phyloP scores from a whole-genome alignment of 2,329 filamentous ascomycete species.

The Lachnellula cervina region DNA sequence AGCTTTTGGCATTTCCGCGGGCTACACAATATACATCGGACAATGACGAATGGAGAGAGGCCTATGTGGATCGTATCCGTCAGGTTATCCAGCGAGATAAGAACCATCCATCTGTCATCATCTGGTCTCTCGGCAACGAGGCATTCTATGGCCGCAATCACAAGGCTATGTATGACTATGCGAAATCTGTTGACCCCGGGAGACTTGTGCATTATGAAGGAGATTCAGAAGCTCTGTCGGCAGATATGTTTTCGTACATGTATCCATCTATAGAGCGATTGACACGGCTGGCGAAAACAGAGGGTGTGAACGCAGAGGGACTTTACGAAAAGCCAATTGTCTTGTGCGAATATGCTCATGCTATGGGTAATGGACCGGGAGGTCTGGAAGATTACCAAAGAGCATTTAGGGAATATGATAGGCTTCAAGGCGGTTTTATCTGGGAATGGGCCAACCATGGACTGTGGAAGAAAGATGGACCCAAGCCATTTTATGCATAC shows the following conservation, averaged over 20 bases:
- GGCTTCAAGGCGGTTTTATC: conserved; percentile 40
- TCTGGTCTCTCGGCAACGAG: conserved; percentile 72
- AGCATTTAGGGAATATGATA: conserved; percentile 41
- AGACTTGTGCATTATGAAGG: conserved; percentile 54
- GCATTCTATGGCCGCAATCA: conserved; percentile 68
- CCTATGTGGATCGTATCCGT: conserved; percentile 62
- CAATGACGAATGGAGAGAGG: conserved; percentile 55
- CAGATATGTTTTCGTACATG: conserved; percentile 54
- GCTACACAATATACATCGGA: conserved; percentile 51
- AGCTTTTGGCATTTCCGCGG: conserved; percentile 49
- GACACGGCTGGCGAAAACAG: conserved; percentile 25
- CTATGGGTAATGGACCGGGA: conserved; percentile 73
- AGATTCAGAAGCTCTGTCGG: conserved; percentile 44
- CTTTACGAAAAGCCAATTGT: conserved; percentile 40
- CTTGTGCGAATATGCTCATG: conserved; percentile 54
- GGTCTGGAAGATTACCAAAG: conserved; percentile 64
- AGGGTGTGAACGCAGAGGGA: too few relatives aligned
- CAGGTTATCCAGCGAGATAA: conserved; percentile 66
- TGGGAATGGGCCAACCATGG: conserved; percentile 65
- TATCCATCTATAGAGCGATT: conserved; percentile 45
- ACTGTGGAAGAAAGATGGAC: conserved; percentile 41
- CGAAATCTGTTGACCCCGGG: conserved; percentile 44
- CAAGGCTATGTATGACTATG: conserved; percentile 59
- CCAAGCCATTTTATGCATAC: conserved; percentile 50
- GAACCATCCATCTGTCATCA: conserved; percentile 63